phyloP scores from a whole-genome alignment of 129 eudicot species.

The Chrysanthemum seticuspe region DNA sequence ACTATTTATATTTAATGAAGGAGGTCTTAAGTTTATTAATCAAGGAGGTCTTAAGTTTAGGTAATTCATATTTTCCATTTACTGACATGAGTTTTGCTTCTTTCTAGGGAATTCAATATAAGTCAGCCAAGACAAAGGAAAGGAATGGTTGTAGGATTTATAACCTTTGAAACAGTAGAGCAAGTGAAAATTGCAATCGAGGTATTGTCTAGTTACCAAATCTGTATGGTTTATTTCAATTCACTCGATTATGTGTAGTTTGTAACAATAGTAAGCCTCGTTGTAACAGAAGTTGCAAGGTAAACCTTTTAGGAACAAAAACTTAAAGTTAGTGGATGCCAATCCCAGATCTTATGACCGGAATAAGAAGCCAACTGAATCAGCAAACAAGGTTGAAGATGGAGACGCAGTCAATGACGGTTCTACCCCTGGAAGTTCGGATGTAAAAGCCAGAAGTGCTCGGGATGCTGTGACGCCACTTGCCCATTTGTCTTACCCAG shows the following conservation, averaged over 20 bases:
- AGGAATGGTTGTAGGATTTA: conserved; percentile 84
- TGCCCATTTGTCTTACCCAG: conserved; percentile 80
- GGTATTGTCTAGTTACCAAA: conserved; percentile 40
- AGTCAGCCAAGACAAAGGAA: conserved; percentile 89
- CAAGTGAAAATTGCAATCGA: conserved; percentile 57
- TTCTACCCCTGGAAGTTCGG: conserved; percentile 32
- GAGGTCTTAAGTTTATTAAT: too few species aligned
- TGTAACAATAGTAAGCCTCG: conserved; percentile 12
- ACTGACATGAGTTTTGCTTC: too few species aligned
- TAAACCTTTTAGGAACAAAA: conserved; percentile 54
- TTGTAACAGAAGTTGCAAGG: conserved; percentile 74
- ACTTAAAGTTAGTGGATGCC: conserved; percentile 64
- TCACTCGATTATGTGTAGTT: conserved; percentile 14
- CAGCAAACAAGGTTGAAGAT: conserved; percentile 35
- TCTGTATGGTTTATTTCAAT: background rate
- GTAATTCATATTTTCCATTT: too few species aligned
- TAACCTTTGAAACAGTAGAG: conserved; percentile 59
- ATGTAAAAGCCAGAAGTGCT: conserved; percentile 49
- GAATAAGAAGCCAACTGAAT: conserved; percentile 37
- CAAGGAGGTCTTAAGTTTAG: too few species aligned
- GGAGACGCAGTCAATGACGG: conserved; percentile 45
- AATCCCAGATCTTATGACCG: conserved; percentile 64
- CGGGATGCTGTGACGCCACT: conserved; percentile 94
- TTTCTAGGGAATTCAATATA: conserved; percentile 52
- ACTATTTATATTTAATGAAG: background rate